Percentiles rank a stretch among this genome's conserved stretches.
These are phyloP conservation scores for Globisporangium takayamanum DNA, from an alignment of 352 stramenopile species.

Conservation along the genomic window DNA sequence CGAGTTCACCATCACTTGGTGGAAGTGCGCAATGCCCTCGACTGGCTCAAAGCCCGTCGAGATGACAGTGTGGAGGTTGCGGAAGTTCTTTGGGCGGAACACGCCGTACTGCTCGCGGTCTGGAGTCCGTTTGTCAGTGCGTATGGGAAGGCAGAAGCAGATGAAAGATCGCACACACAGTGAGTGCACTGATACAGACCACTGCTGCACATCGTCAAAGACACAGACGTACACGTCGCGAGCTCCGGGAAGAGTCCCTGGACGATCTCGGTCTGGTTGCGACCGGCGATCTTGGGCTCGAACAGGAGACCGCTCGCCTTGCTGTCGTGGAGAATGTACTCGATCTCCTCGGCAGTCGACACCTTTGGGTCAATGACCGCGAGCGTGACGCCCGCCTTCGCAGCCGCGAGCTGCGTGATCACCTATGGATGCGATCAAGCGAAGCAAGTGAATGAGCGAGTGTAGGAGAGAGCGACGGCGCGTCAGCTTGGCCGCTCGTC, in stretches of 20 bases:
- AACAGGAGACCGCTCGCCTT: conserved; percentile 76
- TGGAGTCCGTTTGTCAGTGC: conserved; percentile 11
- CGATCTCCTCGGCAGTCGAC: conserved; percentile 64
- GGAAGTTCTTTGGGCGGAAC: conserved; percentile 78
- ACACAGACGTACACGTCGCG: conserved; percentile 41
- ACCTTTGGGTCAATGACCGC: conserved; percentile 77
- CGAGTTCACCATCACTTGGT: conserved; percentile 76
- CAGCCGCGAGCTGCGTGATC: conserved; percentile 77
- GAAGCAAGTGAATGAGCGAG: neutral
- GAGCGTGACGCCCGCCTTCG: conserved; percentile 76
- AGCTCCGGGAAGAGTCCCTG: conserved; percentile 71
- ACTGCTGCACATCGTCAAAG: neutral
- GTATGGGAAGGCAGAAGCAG: neutral
- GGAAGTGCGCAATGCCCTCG: conserved; percentile 73
- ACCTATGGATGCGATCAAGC: conserved; percentile 18
- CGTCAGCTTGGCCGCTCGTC: neutral
- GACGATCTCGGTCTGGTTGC: conserved; percentile 72
- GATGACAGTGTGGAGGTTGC: conserved; percentile 79
- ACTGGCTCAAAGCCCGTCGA: conserved; percentile 68
- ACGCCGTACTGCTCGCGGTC: conserved; percentile 45
- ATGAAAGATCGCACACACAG: neutral
- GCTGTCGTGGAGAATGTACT: conserved; percentile 76
- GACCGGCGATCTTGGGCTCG: conserved; percentile 72
- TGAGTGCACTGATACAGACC: neutral
- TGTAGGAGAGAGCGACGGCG: neutral